Evolutionary conservation across 352 stramenopile species (phyloP), one percentile per base, ranked within the genome.

Genomic region (Pythium chondricola): DNA sequence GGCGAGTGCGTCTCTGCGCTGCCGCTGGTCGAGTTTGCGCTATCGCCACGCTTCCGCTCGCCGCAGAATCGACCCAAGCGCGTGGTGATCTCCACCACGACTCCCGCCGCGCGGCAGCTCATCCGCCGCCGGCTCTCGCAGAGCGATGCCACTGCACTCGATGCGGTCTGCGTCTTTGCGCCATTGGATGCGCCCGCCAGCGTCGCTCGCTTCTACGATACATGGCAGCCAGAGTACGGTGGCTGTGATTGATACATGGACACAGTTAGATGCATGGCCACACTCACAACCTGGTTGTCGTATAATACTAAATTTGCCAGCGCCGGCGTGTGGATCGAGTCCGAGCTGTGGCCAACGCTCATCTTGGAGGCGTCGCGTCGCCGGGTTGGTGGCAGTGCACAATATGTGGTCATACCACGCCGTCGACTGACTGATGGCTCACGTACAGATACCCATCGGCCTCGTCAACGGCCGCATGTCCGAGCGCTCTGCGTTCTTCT

Each of bases 261-360:
- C 6, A 29, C n/a, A n/a, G n/a, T n/a, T n/a, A n/a, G n/a, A n/a
- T n/a, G n/a, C n/a, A n/a, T n/a, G n/a, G n/a, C n/a, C n/a, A n/a
- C n/a, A n/a, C n/a, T n/a, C n/a, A n/a, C n/a, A n/a, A n/a, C n/a
- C n/a, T n/a, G n/a, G 30, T 9, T 21, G 25, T 31, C 41, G 13
- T 31, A 32, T 38, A 4, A 6, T 46, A 25, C 21, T 4, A 9
- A 40, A 24, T 25, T 18, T 29, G 29, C n/a, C 27, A 56, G 80
- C 44, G 74, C 65, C 25, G 80, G 76, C 8, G 56, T 91, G 20
- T 91, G 74, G 76, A 67, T 88, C 43, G 80, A 91, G 58, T 91
- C 80, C 18, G 80, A 91, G 56, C 57, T 91, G n/a, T 91, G 80
- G 80, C 80, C 76, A 5, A 86, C 71, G 20, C 51, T 91, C 21